Evolutionary conservation across 176 grass and related monocot genomes (phyloP), one percentile per base, ranked within the genome.

Genomic region (Oryza brachyantha): DNA sequence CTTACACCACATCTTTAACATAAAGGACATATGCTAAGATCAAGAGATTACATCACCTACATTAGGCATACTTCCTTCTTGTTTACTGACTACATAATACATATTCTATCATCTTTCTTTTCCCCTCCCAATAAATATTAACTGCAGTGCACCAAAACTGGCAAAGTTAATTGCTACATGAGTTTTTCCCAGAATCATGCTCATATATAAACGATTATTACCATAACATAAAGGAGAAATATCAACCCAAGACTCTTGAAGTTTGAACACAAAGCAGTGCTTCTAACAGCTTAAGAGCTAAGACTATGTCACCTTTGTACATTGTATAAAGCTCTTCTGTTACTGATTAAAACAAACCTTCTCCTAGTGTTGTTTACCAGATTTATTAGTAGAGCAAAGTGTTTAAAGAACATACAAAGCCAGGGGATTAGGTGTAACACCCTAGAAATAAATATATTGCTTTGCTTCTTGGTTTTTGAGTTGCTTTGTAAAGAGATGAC

Each of bases 311-410:
- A n/a, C n/a, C n/a, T n/a, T n/a, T n/a, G 45, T 19, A 48, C 45
- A 48, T 48, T 17, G 19, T 5, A 48, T 48, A 16, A 16, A 77
- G 17, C 37, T 37, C 42, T 46, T 68, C 29, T 19, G 65, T 13
- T 73, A 73, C 11, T 55, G 42, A 36, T 55, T 48, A 13, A 54
- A 55, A 55, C 45, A 64, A 28, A 75, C 28, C 13, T 64, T 74
- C 68, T 40, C 64, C 40, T 63, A 70, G 8, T 38, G 26, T 59
- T 83, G 21, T 66, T 74, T 58, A 32, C 78, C 21, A 66, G 13
- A 78, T 78, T 22, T 61, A 66, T 78, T 10, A 10, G 34, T 22
- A 11, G 31, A 82, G 62, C 61, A 75, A 85, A 79, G 25, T 79
- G 59, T 64, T 19, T 43, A 73, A 63, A 64, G 48, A 66, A 41